These are phyloP conservation scores for Acanthamoeba lugdunensis DNA, from an alignment of 208 protist genomes.

Conservation along the genomic window DNA sequence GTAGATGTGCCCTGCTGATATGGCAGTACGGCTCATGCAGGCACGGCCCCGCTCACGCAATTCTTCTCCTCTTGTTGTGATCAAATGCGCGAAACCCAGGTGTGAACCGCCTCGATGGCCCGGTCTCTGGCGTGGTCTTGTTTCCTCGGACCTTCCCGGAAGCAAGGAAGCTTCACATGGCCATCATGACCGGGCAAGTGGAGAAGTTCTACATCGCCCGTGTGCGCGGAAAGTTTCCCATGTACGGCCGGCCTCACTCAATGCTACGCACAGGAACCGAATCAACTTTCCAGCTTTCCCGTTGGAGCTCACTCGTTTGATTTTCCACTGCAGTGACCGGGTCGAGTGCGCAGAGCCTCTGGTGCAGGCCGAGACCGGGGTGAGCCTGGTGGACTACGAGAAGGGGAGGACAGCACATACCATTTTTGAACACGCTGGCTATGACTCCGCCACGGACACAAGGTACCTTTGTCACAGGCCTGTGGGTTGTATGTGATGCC, in stretches of 20 bases:
- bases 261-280: too few species aligned
- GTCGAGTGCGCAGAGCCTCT: too few species aligned
- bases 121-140: slow-evolving; percentile 85
- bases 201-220: slow-evolving; percentile 78
- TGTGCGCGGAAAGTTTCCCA: slow-evolving; percentile 78
- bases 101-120: slow-evolving; percentile 84
- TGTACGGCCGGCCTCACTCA: neutral
- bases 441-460: too few species aligned
- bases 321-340: neutral
- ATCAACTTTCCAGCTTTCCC: too few species aligned
- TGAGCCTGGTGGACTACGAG: too few species aligned
- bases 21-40: neutral
- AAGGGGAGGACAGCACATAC: too few species aligned
- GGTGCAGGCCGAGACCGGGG: too few species aligned
- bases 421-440: too few species aligned
- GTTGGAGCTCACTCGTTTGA: neutral
- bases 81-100: neutral
- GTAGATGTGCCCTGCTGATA: neutral
- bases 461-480: too few species aligned
- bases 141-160: slow-evolving; percentile 76
- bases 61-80: too few species aligned
- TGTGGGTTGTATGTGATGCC: too few species aligned
- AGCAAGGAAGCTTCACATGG: too few species aligned
- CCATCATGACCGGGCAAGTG: neutral
- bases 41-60: neutral